Evolutionary conservation across 192 early-diverging fungal genomes (phyloP).

Genomic region (Linnemannia exigua): DNA sequence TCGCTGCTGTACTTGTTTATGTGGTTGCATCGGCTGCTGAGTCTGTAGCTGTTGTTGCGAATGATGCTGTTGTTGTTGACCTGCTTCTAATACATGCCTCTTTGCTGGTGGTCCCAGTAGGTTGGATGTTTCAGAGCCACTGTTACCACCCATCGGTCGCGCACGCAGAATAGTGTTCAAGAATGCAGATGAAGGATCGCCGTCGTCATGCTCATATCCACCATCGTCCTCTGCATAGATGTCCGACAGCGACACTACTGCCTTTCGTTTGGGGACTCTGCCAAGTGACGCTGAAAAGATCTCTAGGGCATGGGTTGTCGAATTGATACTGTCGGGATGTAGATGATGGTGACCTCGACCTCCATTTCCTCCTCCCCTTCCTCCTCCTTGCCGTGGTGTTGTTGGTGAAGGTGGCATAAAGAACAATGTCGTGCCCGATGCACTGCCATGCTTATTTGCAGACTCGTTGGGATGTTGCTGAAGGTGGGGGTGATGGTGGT

Average conservation of each 20-base stretch:
- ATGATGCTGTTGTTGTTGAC: constrained; percentile 2
- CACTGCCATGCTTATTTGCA: neutral
- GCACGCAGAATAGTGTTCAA: constrained; percentile 15
- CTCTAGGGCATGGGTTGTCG: constrained; percentile 28
- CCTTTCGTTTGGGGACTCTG: constrained; percentile 26
- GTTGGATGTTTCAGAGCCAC: neutral
- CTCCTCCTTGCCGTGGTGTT: neutral
- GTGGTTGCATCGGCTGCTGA: neutral
- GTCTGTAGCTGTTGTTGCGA: neutral
- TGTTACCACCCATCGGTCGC: neutral
- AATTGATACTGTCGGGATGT: neutral
- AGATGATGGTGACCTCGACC: neutral
- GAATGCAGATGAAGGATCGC: constrained; percentile 17
- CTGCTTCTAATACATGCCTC: constrained; percentile 15
- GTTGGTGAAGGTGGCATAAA: neutral
- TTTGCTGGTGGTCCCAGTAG: constrained; percentile 9
- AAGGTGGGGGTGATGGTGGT: neutral
- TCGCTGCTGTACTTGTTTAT: neutral
- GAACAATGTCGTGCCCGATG: neutral
- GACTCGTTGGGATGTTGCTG: neutral
- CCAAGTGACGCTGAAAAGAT: constrained; percentile 18
- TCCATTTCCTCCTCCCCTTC: neutral
- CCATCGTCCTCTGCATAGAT: constrained; percentile 25
- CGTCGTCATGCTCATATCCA: neutral
- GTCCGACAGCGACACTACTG: constrained; percentile 40